phyloP scores from a whole-genome alignment of 306 rosid genomes.

The Cucurbita argyrosperma region DNA sequence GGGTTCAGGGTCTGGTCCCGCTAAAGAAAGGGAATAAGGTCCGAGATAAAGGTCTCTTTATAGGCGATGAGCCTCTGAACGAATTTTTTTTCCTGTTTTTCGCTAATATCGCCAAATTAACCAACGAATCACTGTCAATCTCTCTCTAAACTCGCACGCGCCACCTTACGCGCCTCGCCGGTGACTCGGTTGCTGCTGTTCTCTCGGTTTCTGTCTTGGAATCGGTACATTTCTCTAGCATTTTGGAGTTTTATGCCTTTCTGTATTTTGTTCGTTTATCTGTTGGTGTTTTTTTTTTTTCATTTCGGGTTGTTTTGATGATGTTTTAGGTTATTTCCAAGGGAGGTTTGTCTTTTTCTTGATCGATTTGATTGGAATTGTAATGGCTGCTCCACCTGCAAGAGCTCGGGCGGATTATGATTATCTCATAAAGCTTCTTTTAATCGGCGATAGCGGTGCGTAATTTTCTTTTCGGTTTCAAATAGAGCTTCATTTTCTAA shows the following conservation, averaged over 20 bases:
- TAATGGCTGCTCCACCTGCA: constrained; percentile 98
- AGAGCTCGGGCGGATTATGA: constrained; percentile 99
- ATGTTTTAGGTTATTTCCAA: neutral
- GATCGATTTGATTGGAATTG: constrained; percentile 5
- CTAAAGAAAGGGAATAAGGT: neutral
- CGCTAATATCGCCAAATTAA: neutral
- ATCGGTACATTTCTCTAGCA: neutral
- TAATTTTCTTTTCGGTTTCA: neutral
- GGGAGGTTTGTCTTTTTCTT: neutral
- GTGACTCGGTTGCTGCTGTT: constrained; percentile 14
- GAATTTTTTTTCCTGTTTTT: neutral
- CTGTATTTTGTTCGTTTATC: neutral
- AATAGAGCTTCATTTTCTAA: neutral
- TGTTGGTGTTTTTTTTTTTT: neutral
- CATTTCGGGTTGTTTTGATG: constrained; percentile 13
- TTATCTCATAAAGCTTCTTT: constrained; percentile 80
- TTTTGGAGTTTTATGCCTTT: neutral
- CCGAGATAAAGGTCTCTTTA: constrained; percentile 13
- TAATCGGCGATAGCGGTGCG: constrained; percentile 93
- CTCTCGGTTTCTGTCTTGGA: constrained; percentile 22
- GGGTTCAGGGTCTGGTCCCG: neutral
- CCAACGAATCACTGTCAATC: neutral
- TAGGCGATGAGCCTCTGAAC: constrained; percentile 16
- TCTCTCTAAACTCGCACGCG: constrained; percentile 23
- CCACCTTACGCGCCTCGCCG: constrained; percentile 22